Conservation (phyloP, 805 yeast species). For the Ogataea trehalophila region DNA sequence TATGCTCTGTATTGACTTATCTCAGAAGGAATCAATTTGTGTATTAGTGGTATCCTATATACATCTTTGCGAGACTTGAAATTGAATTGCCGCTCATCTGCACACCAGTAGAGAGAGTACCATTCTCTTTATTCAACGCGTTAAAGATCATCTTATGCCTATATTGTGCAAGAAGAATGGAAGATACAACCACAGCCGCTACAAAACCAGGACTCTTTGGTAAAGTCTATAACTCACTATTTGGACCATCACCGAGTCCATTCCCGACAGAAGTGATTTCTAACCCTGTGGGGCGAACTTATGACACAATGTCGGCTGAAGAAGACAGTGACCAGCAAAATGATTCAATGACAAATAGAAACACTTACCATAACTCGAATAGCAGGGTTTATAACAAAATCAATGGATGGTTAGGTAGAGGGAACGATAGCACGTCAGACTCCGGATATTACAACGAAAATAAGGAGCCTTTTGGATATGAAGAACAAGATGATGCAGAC, state of each 20-base stretch:
- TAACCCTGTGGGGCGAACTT: neutral
- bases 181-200: slow-evolving; percentile 3
- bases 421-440: slow-evolving; percentile 19
- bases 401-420: slow-evolving; percentile 26
- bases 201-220: slow-evolving; percentile 13
- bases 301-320: neutral
- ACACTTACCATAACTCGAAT: neutral
- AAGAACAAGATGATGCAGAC: slow-evolving; percentile 23
- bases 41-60: too few relatives aligned
- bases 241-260: slow-evolving; percentile 15
- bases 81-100: too few relatives aligned
- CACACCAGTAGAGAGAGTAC: too few relatives aligned
- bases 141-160: too few relatives aligned
- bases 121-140: too few relatives aligned
- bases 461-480: slow-evolving; percentile 4
- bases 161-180: slow-evolving; percentile 2
- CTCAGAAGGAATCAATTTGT: too few relatives aligned
- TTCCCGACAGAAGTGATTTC: slow-evolving; percentile 10
- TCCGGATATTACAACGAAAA: too few relatives aligned
- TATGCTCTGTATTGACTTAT: too few relatives aligned
- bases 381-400: slow-evolving; percentile 1
- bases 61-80: too few relatives aligned
- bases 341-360: neutral
- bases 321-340: neutral
- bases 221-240: slow-evolving; percentile 17